Evolutionary conservation across 148 eudicot genomes (phyloP), one percentile per base, ranked within the genome.

Genomic region (Fallopia convolvulus): DNA sequence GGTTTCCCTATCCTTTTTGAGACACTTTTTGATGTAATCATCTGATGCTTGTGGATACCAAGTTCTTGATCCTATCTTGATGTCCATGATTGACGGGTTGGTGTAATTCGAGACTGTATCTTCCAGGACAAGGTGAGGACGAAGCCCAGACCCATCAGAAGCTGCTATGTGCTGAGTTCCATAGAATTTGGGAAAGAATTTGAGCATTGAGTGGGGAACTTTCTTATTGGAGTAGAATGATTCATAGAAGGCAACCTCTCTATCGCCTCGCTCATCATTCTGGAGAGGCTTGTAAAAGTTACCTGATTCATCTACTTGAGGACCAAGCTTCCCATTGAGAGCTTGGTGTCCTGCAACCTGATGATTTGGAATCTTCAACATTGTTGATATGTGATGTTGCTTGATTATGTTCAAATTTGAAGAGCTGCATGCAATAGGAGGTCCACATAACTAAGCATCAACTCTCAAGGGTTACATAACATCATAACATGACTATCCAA

Each of bases 261-360:
- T 70, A 26, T 82, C 20, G 47, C 99, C 99, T 10, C 97, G 91
- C n/a, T 86, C 88, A 44, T 78, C 87, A 14, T 87, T 82, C 81
- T 92, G 98, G 26, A 95, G 97, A 77, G 97, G 99, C 89, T 95
- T 95, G 91, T 91, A 95, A 70, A 95, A 95, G 17, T 81, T 82
- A 8, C 99, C 99, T 4, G 88, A 88, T 74, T 80, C 90, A 73
- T 95, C 97, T n/a, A 91, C 70, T 21, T 90, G 91, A 2, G 99
- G 99, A 11, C 99, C 97, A 44, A 93, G 89, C 76, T 85, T 81
- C 56, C 97, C 97, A 52, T 80, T 50, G 42, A 52, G 70, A 46
- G 97, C 97, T 72, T 75, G 85, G 86, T 95, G 99, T 7, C 99
- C 99, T 33, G 97, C 97, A 79, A 93, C 99, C 78, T 95, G 99